Conservation (phyloP, 306 rosid species). For the Canavalia gladiata region DNA sequence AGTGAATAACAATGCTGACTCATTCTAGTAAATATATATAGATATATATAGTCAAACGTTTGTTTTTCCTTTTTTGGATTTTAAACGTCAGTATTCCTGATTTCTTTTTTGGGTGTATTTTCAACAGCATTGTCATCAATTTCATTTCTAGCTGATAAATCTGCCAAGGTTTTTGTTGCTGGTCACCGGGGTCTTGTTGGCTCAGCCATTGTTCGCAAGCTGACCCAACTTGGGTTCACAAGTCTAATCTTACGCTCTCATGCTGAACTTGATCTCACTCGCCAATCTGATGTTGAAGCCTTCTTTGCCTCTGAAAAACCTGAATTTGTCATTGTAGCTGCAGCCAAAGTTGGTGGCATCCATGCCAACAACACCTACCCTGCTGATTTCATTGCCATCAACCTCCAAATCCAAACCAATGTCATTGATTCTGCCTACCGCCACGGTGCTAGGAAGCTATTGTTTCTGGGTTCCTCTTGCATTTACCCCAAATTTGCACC, state of each 20-base stretch:
- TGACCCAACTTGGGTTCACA: constrained; percentile 72
- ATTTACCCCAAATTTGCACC: constrained; percentile 97
- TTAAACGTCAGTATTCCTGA: neutral
- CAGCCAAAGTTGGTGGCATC: constrained; percentile 98
- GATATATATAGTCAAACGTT: neutral
- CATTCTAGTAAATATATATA: neutral
- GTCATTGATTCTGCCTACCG: constrained; percentile 82
- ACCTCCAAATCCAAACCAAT: constrained; percentile 95
- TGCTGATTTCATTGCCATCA: constrained; percentile 85
- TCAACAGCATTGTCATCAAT: constrained; percentile 54
- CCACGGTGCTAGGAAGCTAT: constrained; percentile 73
- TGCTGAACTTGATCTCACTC: constrained; percentile 84
- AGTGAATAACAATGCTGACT: neutral
- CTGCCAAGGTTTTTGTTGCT: constrained; percentile 89
- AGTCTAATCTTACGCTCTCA: constrained; percentile 77
- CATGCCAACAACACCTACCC: constrained; percentile 97
- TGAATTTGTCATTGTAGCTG: constrained; percentile 82
- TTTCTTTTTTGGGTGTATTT: neutral
- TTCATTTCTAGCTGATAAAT: constrained; percentile 70
- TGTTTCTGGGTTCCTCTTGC: constrained; percentile 93
- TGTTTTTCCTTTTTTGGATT: constrained; percentile 18
- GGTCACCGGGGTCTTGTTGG: constrained; percentile 98
- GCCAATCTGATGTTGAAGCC: constrained; percentile 85
- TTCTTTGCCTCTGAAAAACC: constrained; percentile 85
- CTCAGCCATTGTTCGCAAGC: constrained; percentile 88